These are phyloP conservation scores for Chamaenerion angustifolium DNA, from an alignment of 345 rosid species.

Conservation along the genomic window DNA sequence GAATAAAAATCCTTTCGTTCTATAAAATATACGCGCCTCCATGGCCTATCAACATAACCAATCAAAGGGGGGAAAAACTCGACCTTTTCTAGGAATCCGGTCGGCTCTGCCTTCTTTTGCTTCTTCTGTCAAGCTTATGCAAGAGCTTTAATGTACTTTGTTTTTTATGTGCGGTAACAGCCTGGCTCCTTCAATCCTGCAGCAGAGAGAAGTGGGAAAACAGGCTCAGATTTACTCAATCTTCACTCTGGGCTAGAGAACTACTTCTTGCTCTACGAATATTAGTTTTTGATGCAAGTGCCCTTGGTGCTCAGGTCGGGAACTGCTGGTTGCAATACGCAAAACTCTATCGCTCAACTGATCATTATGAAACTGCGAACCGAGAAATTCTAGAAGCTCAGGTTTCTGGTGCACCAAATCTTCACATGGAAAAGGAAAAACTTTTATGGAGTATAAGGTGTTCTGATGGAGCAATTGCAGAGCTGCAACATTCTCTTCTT, in stretches of 20 bases:
- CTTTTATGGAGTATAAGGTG: slow-evolving; percentile 88
- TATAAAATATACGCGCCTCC: too few relatives aligned
- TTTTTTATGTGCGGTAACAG: slow-evolving; percentile 70
- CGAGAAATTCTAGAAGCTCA: slow-evolving; percentile 86
- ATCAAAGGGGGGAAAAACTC: too few relatives aligned
- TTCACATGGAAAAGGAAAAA: slow-evolving; percentile 90
- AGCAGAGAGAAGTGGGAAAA: slow-evolving; percentile 80
- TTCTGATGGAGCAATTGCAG: slow-evolving; percentile 80
- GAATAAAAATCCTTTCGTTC: too few relatives aligned
- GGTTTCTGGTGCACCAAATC: slow-evolving; percentile 79
- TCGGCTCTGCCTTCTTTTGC: too few relatives aligned
- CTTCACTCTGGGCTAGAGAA: slow-evolving; percentile 95
- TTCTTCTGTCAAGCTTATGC: slow-evolving; percentile 98
- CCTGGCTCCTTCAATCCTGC: slow-evolving; percentile 95
- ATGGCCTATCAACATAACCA: too few relatives aligned
- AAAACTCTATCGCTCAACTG: slow-evolving; percentile 93
- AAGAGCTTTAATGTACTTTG: slow-evolving; percentile 90
- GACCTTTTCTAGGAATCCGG: too few relatives aligned
- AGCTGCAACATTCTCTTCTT: slow-evolving; percentile 77
- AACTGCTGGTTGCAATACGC: slow-evolving; percentile 95
- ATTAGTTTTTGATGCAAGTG: slow-evolving; percentile 70
- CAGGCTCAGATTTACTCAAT: slow-evolving; percentile 75
- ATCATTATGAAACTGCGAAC: slow-evolving; percentile 92
- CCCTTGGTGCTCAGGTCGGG: slow-evolving; percentile 83
- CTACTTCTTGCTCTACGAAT: slow-evolving; percentile 86